Evolutionary conservation across 164 flowering plant genomes (phyloP).

Genomic region (Protea cynaroides): DNA sequence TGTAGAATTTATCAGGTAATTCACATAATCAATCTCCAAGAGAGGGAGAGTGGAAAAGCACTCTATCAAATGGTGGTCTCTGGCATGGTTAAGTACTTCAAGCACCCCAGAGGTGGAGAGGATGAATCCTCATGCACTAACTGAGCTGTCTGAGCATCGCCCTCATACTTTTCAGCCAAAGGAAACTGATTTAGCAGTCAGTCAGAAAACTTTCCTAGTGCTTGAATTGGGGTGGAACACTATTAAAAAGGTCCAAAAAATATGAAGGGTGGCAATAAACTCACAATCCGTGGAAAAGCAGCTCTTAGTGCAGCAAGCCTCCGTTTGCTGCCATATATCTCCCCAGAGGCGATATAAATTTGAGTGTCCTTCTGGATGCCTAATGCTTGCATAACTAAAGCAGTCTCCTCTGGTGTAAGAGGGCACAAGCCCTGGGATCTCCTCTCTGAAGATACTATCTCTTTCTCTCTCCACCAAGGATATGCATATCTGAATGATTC

Average conservation of each 20-base stretch:
- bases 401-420: slow-evolving; percentile 90
- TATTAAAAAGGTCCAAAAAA: not conserved
- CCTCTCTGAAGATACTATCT: slow-evolving; percentile 76
- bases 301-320: slow-evolving; percentile 68
- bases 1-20: too few relatives aligned
- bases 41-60: too few relatives aligned
- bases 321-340: slow-evolving; percentile 82
- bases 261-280: slow-evolving; percentile 22
- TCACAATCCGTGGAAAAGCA: slow-evolving; percentile 78
- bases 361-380: slow-evolving; percentile 64
- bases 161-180: too few relatives aligned
- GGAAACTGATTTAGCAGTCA: too few relatives aligned
- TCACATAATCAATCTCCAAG: too few relatives aligned
- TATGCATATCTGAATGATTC: slow-evolving; percentile 66
- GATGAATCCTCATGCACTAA: too few relatives aligned
- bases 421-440: slow-evolving; percentile 89
- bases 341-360: slow-evolving; percentile 96
- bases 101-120: too few relatives aligned
- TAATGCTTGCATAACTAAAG: slow-evolving; percentile 69
- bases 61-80: too few relatives aligned
- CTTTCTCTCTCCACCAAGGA: slow-evolving; percentile 99
- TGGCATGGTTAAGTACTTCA: too few relatives aligned
- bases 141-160: too few relatives aligned
- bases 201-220: too few relatives aligned
- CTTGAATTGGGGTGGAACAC: not conserved